These are phyloP conservation scores for Scleroderma bovista DNA, from an alignment of 768 basidiomycete species.

Conservation along the genomic window DNA sequence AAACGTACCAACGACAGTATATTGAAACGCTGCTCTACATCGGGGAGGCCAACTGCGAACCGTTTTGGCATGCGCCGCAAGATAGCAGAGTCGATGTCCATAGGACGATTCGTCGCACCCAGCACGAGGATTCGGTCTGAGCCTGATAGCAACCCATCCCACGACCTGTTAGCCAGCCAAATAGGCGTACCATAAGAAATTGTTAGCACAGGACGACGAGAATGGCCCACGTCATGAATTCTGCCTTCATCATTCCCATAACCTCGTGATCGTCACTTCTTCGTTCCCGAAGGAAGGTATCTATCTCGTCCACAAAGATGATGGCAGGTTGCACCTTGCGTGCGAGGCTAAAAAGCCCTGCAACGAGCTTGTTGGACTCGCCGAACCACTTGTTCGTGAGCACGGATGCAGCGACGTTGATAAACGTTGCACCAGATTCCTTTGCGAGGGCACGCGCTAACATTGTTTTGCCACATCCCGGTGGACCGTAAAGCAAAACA, in stretches of 20 bases:
- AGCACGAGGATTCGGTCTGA: slow-evolving; percentile 83
- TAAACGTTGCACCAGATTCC: slow-evolving; percentile 95
- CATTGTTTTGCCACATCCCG: slow-evolving; percentile 99
- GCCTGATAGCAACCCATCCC: slow-evolving; percentile 89
- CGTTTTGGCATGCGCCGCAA: slow-evolving; percentile 98
- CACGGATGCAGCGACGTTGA: slow-evolving; percentile 75
- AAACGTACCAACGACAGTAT: slow-evolving; percentile 76
- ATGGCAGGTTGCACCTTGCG: slow-evolving; percentile 91
- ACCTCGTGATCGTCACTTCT: slow-evolving; percentile 91
- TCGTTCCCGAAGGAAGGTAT: slow-evolving; percentile 88
- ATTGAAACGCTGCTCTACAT: slow-evolving; percentile 69
- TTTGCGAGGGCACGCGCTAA: slow-evolving; percentile 97
- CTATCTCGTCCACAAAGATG: slow-evolving; percentile 99
- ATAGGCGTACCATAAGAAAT: not conserved
- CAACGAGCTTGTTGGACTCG: slow-evolving; percentile 92
- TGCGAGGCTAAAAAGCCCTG: slow-evolving; percentile 90
- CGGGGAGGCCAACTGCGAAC: slow-evolving; percentile 80
- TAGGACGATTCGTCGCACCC: slow-evolving; percentile 93
- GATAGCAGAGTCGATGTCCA: slow-evolving; percentile 85
- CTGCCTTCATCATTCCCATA: slow-evolving; percentile 98
- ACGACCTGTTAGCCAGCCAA: slow-evolving; percentile 48
- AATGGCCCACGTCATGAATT: slow-evolving; percentile 78
- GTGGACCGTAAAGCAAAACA: slow-evolving; percentile 92
- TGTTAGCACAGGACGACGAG: slow-evolving; percentile 4
- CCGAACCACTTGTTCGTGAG: slow-evolving; percentile 83